Conservation (phyloP, 441 rosid genomes). For the Adansonia rubrostipa region DNA sequence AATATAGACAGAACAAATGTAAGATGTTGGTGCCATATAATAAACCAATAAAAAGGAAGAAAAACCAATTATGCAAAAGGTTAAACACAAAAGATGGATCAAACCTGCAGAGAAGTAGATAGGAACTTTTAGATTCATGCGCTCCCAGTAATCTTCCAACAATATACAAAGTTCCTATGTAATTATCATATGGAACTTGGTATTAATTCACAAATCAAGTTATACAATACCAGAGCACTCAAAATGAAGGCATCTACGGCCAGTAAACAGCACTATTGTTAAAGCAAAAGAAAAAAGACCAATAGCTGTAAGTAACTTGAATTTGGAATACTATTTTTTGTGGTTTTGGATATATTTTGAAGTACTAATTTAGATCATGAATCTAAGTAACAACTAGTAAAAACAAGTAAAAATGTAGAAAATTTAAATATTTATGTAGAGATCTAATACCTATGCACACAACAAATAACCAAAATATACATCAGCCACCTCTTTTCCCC, state of each 20-base stretch:
- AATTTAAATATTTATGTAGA: neutral
- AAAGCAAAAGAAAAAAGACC: neutral
- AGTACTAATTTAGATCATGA: neutral
- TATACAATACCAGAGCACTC: conserved; percentile 8
- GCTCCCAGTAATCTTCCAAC: conserved; percentile 98
- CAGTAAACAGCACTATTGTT: neutral
- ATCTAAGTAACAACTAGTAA: neutral
- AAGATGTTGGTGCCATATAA: neutral
- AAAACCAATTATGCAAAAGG: neutral
- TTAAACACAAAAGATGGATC: conserved; percentile 19
- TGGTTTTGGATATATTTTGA: neutral
- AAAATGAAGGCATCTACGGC: conserved; percentile 7
- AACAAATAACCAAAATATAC: neutral
- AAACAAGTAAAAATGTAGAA: neutral
- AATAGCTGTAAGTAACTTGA: conserved; percentile 1
- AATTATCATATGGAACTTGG: conserved; percentile 7
- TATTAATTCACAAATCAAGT: conserved; percentile 11
- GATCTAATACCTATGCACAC: neutral
- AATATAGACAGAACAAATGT: neutral
- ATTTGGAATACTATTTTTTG: neutral
- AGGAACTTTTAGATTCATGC: conserved; percentile 90
- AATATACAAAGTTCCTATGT: conserved; percentile 85
- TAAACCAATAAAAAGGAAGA: neutral
- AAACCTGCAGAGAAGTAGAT: conserved; percentile 97
- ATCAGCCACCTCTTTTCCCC: neutral